Percentiles rank a stretch among this genome's conserved stretches.
phyloP scores from a whole-genome alignment of 2,329 filamentous ascomycete genomes.

The Verruconis gallopava region DNA sequence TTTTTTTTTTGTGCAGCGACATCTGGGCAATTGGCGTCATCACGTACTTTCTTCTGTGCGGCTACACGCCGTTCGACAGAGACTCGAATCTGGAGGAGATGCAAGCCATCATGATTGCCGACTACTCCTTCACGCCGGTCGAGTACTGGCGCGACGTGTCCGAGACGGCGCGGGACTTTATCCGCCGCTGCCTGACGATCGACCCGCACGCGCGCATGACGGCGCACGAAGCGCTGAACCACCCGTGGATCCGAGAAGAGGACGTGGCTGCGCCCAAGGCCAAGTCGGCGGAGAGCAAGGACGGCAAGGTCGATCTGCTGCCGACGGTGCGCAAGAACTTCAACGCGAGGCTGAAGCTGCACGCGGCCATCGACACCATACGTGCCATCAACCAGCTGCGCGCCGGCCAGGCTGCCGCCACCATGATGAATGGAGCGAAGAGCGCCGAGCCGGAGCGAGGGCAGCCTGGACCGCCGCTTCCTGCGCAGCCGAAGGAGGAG shows the following conservation, averaged over 20 bases:
- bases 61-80: constrained; percentile 95
- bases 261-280: constrained; percentile 25
- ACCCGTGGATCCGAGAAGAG: constrained; percentile 50
- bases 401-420: constrained; percentile 42
- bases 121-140: constrained; percentile 86
- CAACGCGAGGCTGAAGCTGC: constrained; percentile 50
- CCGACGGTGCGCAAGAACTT: constrained; percentile 59
- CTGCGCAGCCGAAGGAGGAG: constrained; percentile 13
- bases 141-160: constrained; percentile 97
- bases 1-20: constrained; percentile 54
- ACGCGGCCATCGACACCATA: constrained; percentile 56
- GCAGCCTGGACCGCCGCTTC: constrained; percentile 7
- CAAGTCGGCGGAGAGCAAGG: constrained; percentile 20
- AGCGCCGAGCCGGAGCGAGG: constrained; percentile 37
- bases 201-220: constrained; percentile 82
- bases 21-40: constrained; percentile 98
- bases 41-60: constrained; percentile 95
- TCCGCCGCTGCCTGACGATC: constrained; percentile 80
- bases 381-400: constrained; percentile 55
- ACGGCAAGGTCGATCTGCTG: constrained; percentile 40
- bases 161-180: constrained; percentile 73
- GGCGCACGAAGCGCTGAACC: constrained; percentile 60
- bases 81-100: constrained; percentile 98
- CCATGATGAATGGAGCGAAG: constrained; percentile 48
- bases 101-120: constrained; percentile 93